Percentiles rank a stretch among this genome's conserved stretches.
phyloP scores from a whole-genome alignment of 139 green algal species.

The Pseudopediastrum boryanum region DNA sequence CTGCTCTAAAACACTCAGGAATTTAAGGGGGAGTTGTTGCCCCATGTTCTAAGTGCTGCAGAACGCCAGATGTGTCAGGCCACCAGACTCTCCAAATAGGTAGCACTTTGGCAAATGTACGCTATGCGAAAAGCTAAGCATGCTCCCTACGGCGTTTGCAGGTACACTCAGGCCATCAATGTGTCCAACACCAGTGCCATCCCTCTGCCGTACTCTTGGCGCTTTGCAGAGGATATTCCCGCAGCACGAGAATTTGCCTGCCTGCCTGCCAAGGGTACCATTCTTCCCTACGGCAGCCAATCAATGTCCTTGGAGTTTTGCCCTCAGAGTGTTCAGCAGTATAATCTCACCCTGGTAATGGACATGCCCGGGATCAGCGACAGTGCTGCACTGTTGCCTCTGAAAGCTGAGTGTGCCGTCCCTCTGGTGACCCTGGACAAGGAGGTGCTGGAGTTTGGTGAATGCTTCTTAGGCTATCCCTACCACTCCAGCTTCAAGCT shows the following conservation, averaged over 20 bases:
- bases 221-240: constrained; percentile 54
- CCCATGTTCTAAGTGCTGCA: too few species aligned
- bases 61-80: too few species aligned
- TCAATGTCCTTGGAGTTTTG: constrained; percentile 65
- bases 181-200: constrained; percentile 81
- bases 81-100: too few species aligned
- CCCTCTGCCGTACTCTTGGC: constrained; percentile 72
- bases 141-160: constrained; percentile 21
- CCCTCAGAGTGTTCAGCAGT: constrained; percentile 47
- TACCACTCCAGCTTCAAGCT: constrained; percentile 68
- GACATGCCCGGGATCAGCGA: constrained; percentile 68
- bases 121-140: too few species aligned
- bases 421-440: constrained; percentile 59
- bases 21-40: too few species aligned
- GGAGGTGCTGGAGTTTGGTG: constrained; percentile 69
- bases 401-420: constrained; percentile 72
- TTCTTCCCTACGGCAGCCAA: constrained; percentile 64
- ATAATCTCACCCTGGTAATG: constrained; percentile 59
- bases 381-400: constrained; percentile 44
- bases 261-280: constrained; percentile 56
- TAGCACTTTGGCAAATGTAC: too few species aligned
- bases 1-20: too few species aligned
- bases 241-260: constrained; percentile 29
- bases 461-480: constrained; percentile 71
- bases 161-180: constrained; percentile 68